These are phyloP conservation scores for Centaurea solstitialis DNA, from an alignment of 129 eudicot species.

Conservation along the genomic window DNA sequence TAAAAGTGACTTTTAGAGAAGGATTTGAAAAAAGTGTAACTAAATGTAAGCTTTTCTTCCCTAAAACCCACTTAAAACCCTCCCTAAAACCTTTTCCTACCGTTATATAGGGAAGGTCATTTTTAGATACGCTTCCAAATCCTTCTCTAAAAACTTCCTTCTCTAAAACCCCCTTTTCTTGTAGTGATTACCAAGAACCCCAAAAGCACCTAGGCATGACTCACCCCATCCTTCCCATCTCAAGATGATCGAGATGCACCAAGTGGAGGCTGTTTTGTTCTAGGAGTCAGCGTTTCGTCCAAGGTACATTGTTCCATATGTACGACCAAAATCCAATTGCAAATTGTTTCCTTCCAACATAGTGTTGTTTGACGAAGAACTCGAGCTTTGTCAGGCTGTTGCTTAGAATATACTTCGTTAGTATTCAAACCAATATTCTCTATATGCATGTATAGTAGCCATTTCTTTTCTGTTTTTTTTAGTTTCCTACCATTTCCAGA, in stretches of 20 bases:
- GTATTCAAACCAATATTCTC: not conserved
- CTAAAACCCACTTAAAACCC: too few species aligned
- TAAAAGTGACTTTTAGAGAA: too few species aligned
- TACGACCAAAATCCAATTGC: constrained; percentile 56
- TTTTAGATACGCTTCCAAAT: too few species aligned
- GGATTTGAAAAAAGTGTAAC: too few species aligned
- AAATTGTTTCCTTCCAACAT: constrained; percentile 69
- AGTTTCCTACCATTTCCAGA: constrained; percentile 5
- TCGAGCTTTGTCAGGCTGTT: constrained; percentile 79
- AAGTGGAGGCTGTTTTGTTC: constrained; percentile 83
- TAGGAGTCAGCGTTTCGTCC: constrained; percentile 67
- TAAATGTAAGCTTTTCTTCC: too few species aligned
- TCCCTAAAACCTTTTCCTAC: too few species aligned
- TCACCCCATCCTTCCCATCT: constrained; percentile 81
- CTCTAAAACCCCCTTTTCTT: too few species aligned
- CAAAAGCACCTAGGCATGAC: constrained; percentile 91
- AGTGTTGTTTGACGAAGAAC: constrained; percentile 69
- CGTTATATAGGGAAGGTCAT: too few species aligned
- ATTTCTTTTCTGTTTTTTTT: not conserved
- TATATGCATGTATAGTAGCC: constrained; percentile 33
- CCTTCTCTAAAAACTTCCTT: too few species aligned
- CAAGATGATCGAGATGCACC: constrained; percentile 68
- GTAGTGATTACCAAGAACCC: constrained; percentile 90
- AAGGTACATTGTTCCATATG: constrained; percentile 64
- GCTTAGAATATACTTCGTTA: constrained; percentile 74